phyloP scores from a whole-genome alignment of 495 filamentous ascomycete genomes.

The Terfezia claveryi region DNA sequence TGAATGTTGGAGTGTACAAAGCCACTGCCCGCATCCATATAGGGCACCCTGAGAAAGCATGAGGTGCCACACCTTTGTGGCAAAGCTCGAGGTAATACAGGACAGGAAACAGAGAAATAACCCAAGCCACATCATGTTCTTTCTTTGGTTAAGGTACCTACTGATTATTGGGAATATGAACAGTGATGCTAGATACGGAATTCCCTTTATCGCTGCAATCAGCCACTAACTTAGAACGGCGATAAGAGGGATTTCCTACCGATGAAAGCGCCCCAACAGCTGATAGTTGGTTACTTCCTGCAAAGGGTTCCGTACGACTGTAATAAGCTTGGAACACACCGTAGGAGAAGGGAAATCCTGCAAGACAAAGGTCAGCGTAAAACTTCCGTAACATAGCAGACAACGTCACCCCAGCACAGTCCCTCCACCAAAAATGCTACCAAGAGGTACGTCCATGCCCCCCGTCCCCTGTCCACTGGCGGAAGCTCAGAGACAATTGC shows the following conservation, averaged over 20 bases:
- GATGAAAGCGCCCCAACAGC: conserved; percentile 23
- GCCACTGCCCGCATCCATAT: conserved; percentile 28
- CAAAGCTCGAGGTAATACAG: conserved; percentile 24
- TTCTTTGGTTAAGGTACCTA: conserved; percentile 11
- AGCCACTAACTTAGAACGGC: too few species aligned
- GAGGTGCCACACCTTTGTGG: conserved; percentile 24
- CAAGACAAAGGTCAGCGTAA: not conserved
- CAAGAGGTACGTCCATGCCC: conserved; percentile 42
- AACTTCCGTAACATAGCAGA: not conserved
- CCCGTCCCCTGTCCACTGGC: conserved; percentile 34
- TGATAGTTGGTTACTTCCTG: conserved; percentile 14
- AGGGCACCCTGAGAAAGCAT: conserved; percentile 33
- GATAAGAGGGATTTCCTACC: not conserved
- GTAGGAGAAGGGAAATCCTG: conserved; percentile 43
- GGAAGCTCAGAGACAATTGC: conserved; percentile 22
- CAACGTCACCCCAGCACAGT: conserved; percentile 38
- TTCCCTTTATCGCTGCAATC: conserved; percentile 7
- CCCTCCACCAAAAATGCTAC: conserved; percentile 41
- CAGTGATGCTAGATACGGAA: conserved; percentile 28
- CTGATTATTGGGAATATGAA: conserved; percentile 21
- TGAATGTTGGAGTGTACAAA: conserved; percentile 27
- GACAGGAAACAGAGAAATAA: conserved; percentile 21
- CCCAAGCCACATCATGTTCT: conserved; percentile 19
- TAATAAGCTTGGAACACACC: conserved; percentile 30
- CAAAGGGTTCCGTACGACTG: conserved; percentile 21